Evolutionary conservation across 2,329 filamentous ascomycete species (phyloP).

Genomic region (Aspergillus piperis): DNA sequence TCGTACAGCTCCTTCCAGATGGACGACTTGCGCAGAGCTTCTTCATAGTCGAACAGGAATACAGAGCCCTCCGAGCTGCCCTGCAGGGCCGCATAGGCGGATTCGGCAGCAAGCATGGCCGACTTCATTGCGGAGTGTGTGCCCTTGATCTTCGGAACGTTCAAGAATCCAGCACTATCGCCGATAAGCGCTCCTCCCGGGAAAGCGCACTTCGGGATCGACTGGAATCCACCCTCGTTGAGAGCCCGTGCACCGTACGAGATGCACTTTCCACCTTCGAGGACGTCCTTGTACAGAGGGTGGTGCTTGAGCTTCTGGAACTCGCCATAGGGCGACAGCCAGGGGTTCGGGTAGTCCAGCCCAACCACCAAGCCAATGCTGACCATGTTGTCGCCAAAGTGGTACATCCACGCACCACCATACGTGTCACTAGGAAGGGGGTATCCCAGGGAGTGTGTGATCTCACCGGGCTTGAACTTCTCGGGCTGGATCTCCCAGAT

Average conservation of each 20-base stretch:
- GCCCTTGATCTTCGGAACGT: conserved; percentile 97
- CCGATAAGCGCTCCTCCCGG: conserved; percentile 94
- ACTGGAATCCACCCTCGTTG: conserved; percentile 95
- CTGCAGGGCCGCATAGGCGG: conserved; percentile 75
- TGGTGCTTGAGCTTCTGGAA: conserved; percentile 99
- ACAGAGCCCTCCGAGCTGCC: conserved; percentile 64
- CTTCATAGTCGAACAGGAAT: conserved; percentile 94
- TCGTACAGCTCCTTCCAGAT: conserved; percentile 95
- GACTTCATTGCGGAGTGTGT: conserved; percentile 98
- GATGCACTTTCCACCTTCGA: conserved; percentile 97
- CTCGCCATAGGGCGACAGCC: conserved; percentile 91
- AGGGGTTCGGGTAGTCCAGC: conserved; percentile 94
- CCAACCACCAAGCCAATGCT: conserved; percentile 88
- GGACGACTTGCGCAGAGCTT: conserved; percentile 76
- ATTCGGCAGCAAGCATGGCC: conserved; percentile 93
- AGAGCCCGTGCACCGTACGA: conserved; percentile 92
- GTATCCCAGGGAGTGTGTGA: conserved; percentile 90
- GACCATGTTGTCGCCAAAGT: conserved; percentile 97
- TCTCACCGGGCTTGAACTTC: conserved; percentile 84
- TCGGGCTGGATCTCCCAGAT: conserved; percentile 95
- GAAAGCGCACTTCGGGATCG: conserved; percentile 95
- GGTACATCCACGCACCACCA: conserved; percentile 98
- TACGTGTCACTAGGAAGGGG: conserved; percentile 87
- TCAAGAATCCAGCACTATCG: conserved; percentile 94
- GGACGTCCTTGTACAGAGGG: conserved; percentile 78